Percentiles rank a stretch among this genome's conserved stretches.
phyloP scores from a whole-genome alignment of 371 early-diverging fungal genomes.

The Capillidium heterosporum region DNA sequence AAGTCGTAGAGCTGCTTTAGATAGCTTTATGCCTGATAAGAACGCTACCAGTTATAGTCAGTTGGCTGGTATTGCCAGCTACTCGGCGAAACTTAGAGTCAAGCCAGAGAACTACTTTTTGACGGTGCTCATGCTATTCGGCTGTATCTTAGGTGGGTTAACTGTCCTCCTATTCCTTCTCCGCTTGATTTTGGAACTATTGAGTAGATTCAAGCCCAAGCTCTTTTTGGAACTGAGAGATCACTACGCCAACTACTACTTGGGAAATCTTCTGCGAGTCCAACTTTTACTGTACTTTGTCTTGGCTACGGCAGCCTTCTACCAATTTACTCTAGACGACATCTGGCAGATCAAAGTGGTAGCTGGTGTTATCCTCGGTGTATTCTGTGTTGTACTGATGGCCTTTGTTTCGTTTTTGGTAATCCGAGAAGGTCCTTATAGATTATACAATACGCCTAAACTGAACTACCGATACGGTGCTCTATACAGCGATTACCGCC shows the following conservation, averaged over 20 bases:
- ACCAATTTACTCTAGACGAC: slow-evolving; percentile 13
- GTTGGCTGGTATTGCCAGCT: not conserved
- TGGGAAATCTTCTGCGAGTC: slow-evolving; percentile 3
- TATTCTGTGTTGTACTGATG: slow-evolving; percentile 7
- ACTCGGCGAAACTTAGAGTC: not conserved
- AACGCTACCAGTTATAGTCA: not conserved
- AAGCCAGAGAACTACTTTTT: slow-evolving; percentile 4
- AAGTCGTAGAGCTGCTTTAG: not conserved
- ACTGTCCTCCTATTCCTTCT: not conserved
- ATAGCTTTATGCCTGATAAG: not conserved
- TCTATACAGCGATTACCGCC: slow-evolving; percentile 14
- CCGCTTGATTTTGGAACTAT: not conserved
- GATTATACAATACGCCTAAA: slow-evolving; percentile 13
- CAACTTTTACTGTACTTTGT: not conserved
- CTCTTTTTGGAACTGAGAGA: not conserved
- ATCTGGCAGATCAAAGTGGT: slow-evolving; percentile 10
- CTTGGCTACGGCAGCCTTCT: slow-evolving; percentile 7
- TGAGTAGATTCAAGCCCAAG: not conserved
- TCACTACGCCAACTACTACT: slow-evolving; percentile 1
- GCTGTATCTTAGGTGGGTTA: not conserved
- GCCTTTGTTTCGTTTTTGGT: not conserved
- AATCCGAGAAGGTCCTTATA: slow-evolving; percentile 13
- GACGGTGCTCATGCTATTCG: not conserved
- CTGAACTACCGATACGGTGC: slow-evolving; percentile 14
- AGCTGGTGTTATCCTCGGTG: slow-evolving; percentile 10